Evolutionary conservation across 2,329 filamentous ascomycete genomes (phyloP).

Genomic region (Biscogniauxia mediterranea): DNA sequence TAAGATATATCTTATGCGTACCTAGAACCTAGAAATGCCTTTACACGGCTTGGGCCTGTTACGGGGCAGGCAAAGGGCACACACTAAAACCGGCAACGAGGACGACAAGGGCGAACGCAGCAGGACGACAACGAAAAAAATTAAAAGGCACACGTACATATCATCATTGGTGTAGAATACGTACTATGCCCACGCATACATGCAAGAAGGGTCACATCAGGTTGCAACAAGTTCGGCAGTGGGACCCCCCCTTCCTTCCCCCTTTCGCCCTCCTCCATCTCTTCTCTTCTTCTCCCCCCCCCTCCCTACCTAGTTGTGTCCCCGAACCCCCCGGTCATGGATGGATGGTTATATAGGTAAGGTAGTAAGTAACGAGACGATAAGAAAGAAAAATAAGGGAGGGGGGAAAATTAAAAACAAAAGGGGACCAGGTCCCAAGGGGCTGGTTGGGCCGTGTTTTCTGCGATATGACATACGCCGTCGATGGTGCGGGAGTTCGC

Average conservation of each 20-base stretch:
- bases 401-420: background rate
- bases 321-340: no score
- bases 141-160: background rate
- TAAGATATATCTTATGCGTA: background rate
- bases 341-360: background rate
- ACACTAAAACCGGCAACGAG: no score
- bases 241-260: background rate
- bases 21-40: no score
- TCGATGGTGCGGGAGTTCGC: background rate
- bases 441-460: background rate
- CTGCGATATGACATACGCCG: background rate
- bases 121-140: background rate
- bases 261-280: background rate
- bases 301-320: no score
- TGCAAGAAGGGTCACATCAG: background rate
- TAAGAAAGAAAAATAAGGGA: no score
- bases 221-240: background rate
- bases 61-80: no score
- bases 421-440: background rate
- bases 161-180: background rate
- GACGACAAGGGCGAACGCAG: no score
- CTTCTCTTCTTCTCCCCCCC: no score
- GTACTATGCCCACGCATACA: background rate
- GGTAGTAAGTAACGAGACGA: background rate
- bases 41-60: no score